phyloP scores from a whole-genome alignment of 768 basidiomycete species.

The Tylopilus cervinicoccineus region DNA sequence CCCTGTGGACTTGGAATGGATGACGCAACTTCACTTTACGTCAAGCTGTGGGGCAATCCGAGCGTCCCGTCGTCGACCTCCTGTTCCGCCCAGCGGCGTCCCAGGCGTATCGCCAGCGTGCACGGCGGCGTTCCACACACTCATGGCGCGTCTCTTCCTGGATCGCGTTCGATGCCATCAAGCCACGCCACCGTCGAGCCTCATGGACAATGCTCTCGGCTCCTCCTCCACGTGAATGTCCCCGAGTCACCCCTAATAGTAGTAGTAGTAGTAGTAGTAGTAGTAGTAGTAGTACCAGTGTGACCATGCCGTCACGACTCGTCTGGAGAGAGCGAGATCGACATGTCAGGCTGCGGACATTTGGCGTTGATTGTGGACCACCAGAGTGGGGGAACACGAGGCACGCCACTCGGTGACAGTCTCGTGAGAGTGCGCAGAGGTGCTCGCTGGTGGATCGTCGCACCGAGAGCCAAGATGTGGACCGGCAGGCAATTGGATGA shows the following conservation, averaged over 20 bases:
- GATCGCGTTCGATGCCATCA: slow-evolving; percentile 10
- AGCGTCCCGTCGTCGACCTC: slow-evolving; percentile 1
- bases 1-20: slow-evolving; percentile 5
- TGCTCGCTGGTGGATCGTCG: too few species aligned
- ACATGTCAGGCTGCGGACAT: slow-evolving; percentile 21
- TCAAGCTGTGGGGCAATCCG: neutral
- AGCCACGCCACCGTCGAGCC: slow-evolving; percentile 19
- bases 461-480: too few species aligned
- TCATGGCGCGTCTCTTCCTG: slow-evolving; percentile 2
- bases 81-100: slow-evolving; percentile 13
- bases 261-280: too few species aligned
- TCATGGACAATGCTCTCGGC: neutral
- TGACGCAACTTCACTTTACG: neutral
- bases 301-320: slow-evolving; percentile 13
- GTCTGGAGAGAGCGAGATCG: slow-evolving; percentile 16
- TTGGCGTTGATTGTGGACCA: slow-evolving; percentile 14
- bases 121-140: slow-evolving; percentile 14
- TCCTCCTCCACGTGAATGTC: slow-evolving; percentile 3
- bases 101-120: slow-evolving; percentile 5
- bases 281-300: too few species aligned
- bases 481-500: slow-evolving; percentile 3
- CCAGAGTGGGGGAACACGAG: slow-evolving; percentile 21
- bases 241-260: neutral
- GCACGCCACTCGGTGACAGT: slow-evolving; percentile 10
- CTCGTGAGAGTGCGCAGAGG: too few species aligned